Percentiles rank a stretch among this genome's conserved stretches.
Conservation (phyloP, 179 eudicot genomes). For the Silene vulgaris region DNA sequence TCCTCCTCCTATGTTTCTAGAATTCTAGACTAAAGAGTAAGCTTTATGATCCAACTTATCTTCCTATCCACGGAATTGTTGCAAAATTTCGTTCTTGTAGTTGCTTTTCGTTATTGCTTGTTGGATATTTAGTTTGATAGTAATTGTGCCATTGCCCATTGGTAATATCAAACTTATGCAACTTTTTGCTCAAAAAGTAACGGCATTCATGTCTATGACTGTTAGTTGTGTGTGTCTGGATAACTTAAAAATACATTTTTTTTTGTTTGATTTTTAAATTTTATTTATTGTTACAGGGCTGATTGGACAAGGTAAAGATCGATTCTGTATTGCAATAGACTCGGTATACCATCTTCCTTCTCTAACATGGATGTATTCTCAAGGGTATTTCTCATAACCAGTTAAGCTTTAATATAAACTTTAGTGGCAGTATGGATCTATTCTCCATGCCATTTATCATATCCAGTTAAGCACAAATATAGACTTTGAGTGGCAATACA, state of each 20-base stretch:
- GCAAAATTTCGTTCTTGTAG: not conserved
- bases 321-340: slow-evolving; percentile 71
- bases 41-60: not conserved
- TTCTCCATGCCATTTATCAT: not conserved
- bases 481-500: no score
- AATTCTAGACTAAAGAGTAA: not conserved
- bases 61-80: not conserved
- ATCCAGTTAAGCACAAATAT: not conserved
- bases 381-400: not conserved
- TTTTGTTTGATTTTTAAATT: not conserved
- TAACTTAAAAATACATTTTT: not conserved
- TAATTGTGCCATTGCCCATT: not conserved
- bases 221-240: not conserved
- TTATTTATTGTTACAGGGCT: slow-evolving; percentile 38
- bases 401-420: not conserved
- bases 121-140: not conserved
- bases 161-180: not conserved
- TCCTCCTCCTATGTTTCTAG: not conserved
- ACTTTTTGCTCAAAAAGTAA: not conserved
- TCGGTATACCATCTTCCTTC: slow-evolving; percentile 45
- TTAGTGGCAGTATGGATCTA: not conserved
- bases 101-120: not conserved
- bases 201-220: not conserved
- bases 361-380: not conserved
- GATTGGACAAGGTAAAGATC: slow-evolving; percentile 56